These are phyloP conservation scores for Maudiozyma pseudohumilis DNA, from an alignment of 805 yeast genomes.

Conservation along the genomic window DNA sequence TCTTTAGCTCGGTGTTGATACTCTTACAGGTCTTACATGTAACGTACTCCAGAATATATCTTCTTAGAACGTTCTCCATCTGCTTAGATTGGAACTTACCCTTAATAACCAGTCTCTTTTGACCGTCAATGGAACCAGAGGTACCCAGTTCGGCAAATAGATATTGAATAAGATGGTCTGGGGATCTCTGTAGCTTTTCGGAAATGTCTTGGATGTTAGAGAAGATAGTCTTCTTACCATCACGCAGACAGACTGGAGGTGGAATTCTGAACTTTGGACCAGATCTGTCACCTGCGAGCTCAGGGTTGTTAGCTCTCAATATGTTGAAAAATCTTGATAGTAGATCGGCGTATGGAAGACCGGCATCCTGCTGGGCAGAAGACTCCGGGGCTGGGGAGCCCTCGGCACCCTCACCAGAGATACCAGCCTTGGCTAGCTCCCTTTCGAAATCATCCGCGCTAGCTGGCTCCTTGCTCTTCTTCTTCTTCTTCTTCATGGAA, in stretches of 20 bases:
- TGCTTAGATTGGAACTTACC: slow-evolving; percentile 98
- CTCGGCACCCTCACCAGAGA: slow-evolving; percentile 40
- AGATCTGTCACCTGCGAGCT: slow-evolving; percentile 91
- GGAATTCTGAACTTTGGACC: slow-evolving; percentile 93
- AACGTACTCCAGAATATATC: slow-evolving; percentile 94
- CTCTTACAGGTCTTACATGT: slow-evolving; percentile 98
- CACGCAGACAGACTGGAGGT: slow-evolving; percentile 94
- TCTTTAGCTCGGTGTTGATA: slow-evolving; percentile 89
- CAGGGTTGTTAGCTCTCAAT: slow-evolving; percentile 90
- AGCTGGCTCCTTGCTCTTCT: slow-evolving; percentile 48
- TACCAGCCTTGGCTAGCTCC: slow-evolving; percentile 83
- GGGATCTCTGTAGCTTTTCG: slow-evolving; percentile 87
- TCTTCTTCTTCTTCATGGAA: slow-evolving; percentile 74
- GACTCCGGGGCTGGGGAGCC: slow-evolving; percentile 27
- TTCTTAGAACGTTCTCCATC: slow-evolving; percentile 90
- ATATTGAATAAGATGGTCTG: slow-evolving; percentile 94
- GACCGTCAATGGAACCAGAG: slow-evolving; percentile 97
- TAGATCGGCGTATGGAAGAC: slow-evolving; percentile 65
- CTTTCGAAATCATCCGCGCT: slow-evolving; percentile 78
- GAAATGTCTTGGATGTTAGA: slow-evolving; percentile 94
- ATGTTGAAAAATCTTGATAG: slow-evolving; percentile 78
- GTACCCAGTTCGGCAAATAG: slow-evolving; percentile 98
- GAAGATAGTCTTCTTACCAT: slow-evolving; percentile 95
- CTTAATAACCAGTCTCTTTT: slow-evolving; percentile 90
- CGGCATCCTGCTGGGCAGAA: slow-evolving; percentile 37